These are phyloP conservation scores for Ganoderma leucocontextum DNA, from an alignment of 1,284 basidiomycete genomes.

Conservation along the genomic window DNA sequence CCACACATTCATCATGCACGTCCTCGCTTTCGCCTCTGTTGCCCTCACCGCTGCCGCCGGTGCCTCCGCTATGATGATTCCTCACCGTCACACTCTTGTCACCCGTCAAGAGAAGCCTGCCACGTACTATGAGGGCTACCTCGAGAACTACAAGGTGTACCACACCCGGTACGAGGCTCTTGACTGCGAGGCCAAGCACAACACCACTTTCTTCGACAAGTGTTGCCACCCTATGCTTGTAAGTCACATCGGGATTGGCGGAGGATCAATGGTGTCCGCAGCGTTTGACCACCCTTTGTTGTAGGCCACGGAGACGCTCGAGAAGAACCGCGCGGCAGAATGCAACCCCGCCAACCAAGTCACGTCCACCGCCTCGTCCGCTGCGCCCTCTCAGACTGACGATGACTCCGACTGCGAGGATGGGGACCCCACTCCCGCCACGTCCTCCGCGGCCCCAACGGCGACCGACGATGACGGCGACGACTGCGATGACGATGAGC, in stretches of 20 bases:
- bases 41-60: conserved; percentile 55
- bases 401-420: conserved; percentile 43
- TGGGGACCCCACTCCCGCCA: conserved; percentile 27
- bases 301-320: conserved; percentile 58
- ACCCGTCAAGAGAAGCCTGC: conserved; percentile 44
- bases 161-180: conserved; percentile 71
- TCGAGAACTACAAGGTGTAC: conserved; percentile 66
- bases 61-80: conserved; percentile 55
- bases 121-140: conserved; percentile 49
- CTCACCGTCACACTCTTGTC: conserved; percentile 43
- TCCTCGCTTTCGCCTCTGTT: conserved; percentile 55
- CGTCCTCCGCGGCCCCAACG: conserved; percentile 29
- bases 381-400: conserved; percentile 40
- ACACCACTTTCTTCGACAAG: conserved; percentile 69
- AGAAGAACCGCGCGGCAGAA: conserved; percentile 55
- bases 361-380: conserved; percentile 36
- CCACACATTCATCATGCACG: conserved; percentile 50
- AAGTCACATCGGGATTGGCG: conserved; percentile 24
- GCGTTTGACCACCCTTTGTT: conserved; percentile 9
- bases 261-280: neutral
- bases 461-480: conserved; percentile 29
- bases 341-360: conserved; percentile 52
- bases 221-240: conserved; percentile 67
- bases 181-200: conserved; percentile 66
- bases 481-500: conserved; percentile 30